Percentiles rank a stretch among this genome's conserved stretches.
These are phyloP conservation scores for Fusarium succisae DNA, from an alignment of 2,329 filamentous ascomycete genomes.

Conservation along the genomic window DNA sequence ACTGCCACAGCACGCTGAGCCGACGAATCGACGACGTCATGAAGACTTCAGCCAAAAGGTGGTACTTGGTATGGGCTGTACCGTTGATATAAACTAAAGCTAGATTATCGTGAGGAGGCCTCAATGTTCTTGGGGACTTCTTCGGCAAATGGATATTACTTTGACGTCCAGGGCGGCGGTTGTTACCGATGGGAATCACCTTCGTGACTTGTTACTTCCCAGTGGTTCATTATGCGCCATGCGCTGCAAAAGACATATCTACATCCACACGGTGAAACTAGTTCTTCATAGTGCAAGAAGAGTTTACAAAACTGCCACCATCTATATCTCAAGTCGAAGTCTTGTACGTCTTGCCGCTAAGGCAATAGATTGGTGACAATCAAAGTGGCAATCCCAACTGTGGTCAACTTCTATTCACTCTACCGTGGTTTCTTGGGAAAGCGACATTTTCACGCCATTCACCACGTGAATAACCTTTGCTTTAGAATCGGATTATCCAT, in stretches of 20 bases:
- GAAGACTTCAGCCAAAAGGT: no score
- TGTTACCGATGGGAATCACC: no score
- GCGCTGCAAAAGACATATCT: neutral
- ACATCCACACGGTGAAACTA: neutral
- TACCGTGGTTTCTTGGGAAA: neutral
- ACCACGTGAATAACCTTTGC: neutral
- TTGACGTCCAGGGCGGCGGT: no score
- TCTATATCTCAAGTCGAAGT: neutral
- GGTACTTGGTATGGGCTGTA: accelerated
- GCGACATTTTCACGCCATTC: neutral
- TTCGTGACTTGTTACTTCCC: neutral
- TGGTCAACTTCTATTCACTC: neutral
- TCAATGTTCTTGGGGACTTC: accelerated
- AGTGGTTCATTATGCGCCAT: neutral
- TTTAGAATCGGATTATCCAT: neutral
- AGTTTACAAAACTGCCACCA: neutral
- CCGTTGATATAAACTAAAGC: no score
- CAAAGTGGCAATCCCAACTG: neutral
- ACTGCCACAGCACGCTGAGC: neutral
- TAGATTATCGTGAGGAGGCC: accelerated
- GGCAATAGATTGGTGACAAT: neutral
- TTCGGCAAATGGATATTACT: no score
- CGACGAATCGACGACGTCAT: no score
- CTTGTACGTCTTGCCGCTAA: neutral
- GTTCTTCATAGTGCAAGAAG: neutral